Evolutionary conservation across 495 filamentous ascomycete genomes (phyloP).

Genomic region (Talaromyces liani): DNA sequence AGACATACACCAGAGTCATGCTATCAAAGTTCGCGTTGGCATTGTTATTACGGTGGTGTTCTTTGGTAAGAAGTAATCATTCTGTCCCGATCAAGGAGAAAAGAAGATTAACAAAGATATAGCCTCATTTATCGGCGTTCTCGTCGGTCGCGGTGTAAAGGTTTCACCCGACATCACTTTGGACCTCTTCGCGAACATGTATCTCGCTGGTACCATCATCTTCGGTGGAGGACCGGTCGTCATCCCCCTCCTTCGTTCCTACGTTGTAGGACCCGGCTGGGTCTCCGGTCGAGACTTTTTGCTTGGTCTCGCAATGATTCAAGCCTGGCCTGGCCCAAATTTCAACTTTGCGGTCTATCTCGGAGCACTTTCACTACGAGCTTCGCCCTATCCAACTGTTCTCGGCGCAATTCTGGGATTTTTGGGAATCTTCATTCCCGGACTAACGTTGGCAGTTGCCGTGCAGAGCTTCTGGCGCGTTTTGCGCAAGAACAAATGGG

Average conservation of each 20-base stretch:
- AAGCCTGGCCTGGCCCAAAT: conserved; percentile 79
- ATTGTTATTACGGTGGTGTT: conserved; percentile 43
- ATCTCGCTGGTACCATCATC: conserved; percentile 82
- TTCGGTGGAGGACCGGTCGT: conserved; percentile 85
- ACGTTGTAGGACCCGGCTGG: conserved; percentile 76
- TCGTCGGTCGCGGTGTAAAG: conserved; percentile 45
- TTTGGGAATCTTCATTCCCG: conserved; percentile 67
- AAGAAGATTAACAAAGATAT: neutral
- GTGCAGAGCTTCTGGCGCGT: conserved; percentile 65
- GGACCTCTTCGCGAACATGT: conserved; percentile 71
- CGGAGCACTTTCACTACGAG: conserved; percentile 49
- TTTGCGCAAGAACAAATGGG: conserved; percentile 43
- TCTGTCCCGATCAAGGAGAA: too few species aligned
- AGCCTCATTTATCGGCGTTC: conserved; percentile 52
- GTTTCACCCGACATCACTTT: conserved; percentile 40
- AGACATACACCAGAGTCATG: neutral
- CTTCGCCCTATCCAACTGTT: conserved; percentile 28
- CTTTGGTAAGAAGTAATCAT: conserved; percentile 31
- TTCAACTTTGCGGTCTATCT: conserved; percentile 85
- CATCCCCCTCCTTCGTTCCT: conserved; percentile 70
- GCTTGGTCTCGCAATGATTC: conserved; percentile 74
- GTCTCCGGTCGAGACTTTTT: conserved; percentile 73
- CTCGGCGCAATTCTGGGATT: conserved; percentile 58
- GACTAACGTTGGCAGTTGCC: conserved; percentile 57
- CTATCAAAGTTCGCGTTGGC: conserved; percentile 25